phyloP scores from a whole-genome alignment of 345 rosid species.

The Corymbia maculata region DNA sequence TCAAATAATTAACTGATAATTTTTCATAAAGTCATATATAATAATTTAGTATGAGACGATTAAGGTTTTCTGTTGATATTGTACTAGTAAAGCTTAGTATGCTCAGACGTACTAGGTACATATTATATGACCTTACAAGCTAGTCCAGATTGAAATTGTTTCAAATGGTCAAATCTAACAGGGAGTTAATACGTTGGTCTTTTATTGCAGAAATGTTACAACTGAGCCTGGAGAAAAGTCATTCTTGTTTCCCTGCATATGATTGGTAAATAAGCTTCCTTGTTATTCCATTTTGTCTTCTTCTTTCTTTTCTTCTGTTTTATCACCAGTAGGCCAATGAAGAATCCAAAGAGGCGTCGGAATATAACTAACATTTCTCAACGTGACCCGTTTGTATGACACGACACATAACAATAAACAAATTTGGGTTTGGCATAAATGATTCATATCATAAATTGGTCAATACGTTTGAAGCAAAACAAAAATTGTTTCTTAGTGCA shows the following conservation, averaged over 20 bases:
- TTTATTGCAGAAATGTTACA: neutral
- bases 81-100: neutral
- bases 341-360: neutral
- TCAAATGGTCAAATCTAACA: neutral
- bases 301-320: neutral
- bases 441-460: neutral
- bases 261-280: neutral
- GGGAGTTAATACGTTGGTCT: neutral
- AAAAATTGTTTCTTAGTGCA: neutral
- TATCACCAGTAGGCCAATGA: neutral
- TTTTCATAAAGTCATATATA: neutral
- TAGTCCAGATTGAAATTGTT: neutral
- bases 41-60: too few species aligned
- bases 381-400: neutral
- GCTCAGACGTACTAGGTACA: neutral
- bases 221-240: too few species aligned
- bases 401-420: neutral
- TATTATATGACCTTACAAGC: neutral
- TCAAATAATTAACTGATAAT: neutral
- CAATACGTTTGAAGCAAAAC: neutral
- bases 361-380: neutral
- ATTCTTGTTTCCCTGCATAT: neutral
- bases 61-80: neutral
- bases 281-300: neutral
- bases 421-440: neutral